These are phyloP conservation scores for Mortierella claussenii DNA, from an alignment of 192 early-diverging fungal genomes.

Conservation along the genomic window DNA sequence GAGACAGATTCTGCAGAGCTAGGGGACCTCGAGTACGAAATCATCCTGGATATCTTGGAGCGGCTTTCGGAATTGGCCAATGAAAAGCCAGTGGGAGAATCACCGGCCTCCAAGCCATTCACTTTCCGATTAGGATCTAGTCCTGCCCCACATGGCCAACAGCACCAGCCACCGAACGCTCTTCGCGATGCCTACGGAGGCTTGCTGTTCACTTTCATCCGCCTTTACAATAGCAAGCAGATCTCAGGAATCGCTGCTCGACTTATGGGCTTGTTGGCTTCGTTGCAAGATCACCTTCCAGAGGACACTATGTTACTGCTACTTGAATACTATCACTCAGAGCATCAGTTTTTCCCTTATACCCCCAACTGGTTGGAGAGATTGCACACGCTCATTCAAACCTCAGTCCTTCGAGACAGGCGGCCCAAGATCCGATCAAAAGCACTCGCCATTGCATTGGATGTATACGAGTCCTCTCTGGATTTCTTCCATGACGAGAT, in stretches of 20 bases:
- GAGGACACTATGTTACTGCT: conserved; percentile 56
- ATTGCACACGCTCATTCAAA: conserved; percentile 53
- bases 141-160: background rate
- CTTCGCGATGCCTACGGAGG: conserved; percentile 38
- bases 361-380: conserved; percentile 63
- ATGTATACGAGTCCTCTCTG: conserved; percentile 60
- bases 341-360: conserved; percentile 65
- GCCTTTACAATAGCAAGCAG: conserved; percentile 21
- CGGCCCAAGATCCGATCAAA: conserved; percentile 42
- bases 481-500: conserved; percentile 64
- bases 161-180: conserved; percentile 1
- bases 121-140: conserved; percentile 15
- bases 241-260: conserved; percentile 56
- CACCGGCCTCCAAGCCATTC: conserved; percentile 14
- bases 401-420: conserved; percentile 54
- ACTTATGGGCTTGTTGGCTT: conserved; percentile 59
- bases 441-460: conserved; percentile 54
- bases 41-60: conserved; percentile 60
- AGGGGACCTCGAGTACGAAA: conserved; percentile 58
- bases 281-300: conserved; percentile 54
- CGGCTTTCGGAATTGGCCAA: conserved; percentile 6
- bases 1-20: conserved; percentile 15
- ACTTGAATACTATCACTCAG: conserved; percentile 61
- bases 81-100: conserved; percentile 15
- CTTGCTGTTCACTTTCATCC: conserved; percentile 41